Conservation (phyloP, 805 yeast genomes). For the Barnettozyma botsteinii region DNA sequence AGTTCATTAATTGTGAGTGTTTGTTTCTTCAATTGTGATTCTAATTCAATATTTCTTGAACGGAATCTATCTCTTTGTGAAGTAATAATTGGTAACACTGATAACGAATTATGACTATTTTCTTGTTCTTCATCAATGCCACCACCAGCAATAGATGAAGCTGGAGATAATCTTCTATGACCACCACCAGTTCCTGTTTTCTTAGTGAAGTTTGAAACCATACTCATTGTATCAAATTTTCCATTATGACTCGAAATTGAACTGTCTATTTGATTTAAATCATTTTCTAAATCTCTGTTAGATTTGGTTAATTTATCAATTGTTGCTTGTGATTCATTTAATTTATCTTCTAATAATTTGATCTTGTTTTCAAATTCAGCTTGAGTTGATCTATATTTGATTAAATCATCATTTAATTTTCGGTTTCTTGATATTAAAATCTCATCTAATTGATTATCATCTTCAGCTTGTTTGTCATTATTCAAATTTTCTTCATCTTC, state of each 20-base stretch:
- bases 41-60: slow-evolving; percentile 74
- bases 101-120: slow-evolving; percentile 31
- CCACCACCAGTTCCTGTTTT: slow-evolving; percentile 29
- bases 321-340: slow-evolving; percentile 32
- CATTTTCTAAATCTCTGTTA: slow-evolving; percentile 67
- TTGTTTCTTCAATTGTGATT: slow-evolving; percentile 67
- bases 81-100: slow-evolving; percentile 78
- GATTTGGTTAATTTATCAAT: slow-evolving; percentile 37
- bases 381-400: slow-evolving; percentile 56
- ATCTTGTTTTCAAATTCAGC: slow-evolving; percentile 39
- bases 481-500: slow-evolving; percentile 26
- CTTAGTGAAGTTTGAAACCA: slow-evolving; percentile 32
- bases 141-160: slow-evolving; percentile 46
- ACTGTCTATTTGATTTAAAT: slow-evolving; percentile 51
- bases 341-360: slow-evolving; percentile 33
- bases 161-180: slow-evolving; percentile 41
- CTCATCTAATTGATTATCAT: slow-evolving; percentile 40
- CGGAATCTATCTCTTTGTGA: slow-evolving; percentile 94
- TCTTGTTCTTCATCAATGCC: slow-evolving; percentile 24
- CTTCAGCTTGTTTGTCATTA: slow-evolving; percentile 17
- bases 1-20: slow-evolving; percentile 49
- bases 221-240: slow-evolving; percentile 52
- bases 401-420: slow-evolving; percentile 63
- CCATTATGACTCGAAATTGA: slow-evolving; percentile 25
- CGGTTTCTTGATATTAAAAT: slow-evolving; percentile 66